Percentiles rank a stretch among this genome's conserved stretches.
phyloP scores from a whole-genome alignment of 306 rosid species.

The Inga leiocalycina region DNA sequence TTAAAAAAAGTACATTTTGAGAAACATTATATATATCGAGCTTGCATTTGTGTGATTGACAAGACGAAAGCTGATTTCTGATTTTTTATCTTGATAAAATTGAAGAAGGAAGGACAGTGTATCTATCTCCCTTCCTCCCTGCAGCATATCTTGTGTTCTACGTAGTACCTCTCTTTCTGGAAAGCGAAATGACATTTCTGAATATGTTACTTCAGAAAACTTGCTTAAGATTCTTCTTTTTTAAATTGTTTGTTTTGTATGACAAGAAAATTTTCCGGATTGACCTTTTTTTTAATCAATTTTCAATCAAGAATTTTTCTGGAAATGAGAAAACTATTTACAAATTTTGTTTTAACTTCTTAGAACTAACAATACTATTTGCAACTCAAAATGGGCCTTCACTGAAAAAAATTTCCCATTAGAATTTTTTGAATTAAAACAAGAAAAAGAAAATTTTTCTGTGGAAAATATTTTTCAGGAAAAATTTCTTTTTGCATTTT shows the following conservation, averaged over 20 bases:
- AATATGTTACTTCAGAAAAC: neutral
- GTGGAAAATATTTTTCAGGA: neutral
- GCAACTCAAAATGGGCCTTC: no score
- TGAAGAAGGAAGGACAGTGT: neutral
- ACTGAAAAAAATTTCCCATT: no score
- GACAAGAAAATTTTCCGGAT: neutral
- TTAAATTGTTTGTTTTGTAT: neutral
- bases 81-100: neutral
- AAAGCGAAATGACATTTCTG: neutral
- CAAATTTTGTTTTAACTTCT: neutral
- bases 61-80: neutral
- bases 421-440: neutral
- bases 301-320: neutral
- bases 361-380: neutral
- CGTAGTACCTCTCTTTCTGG: neutral
- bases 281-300: neutral
- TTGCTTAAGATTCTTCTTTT: neutral
- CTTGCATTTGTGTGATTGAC: neutral
- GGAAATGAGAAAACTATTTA: neutral
- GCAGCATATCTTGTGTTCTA: neutral
- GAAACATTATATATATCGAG: neutral
- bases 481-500: neutral
- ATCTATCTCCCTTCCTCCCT: neutral
- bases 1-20: neutral
- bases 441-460: neutral